These are phyloP conservation scores for Collariella sp. DNA, from an alignment of 495 filamentous ascomycete genomes.

Conservation along the genomic window DNA sequence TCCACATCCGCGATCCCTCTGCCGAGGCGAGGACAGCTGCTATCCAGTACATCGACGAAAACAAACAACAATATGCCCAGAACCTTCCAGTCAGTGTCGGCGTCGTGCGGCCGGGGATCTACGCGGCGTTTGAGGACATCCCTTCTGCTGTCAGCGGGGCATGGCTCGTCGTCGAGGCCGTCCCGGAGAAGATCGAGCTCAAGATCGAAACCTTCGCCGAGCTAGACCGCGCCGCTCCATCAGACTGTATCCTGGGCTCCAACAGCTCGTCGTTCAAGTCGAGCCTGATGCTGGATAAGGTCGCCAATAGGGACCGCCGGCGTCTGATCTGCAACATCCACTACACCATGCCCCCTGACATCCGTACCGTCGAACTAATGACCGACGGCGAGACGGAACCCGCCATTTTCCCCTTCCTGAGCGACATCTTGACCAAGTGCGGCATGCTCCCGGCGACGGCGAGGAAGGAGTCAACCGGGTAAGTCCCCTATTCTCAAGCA, in stretches of 20 bases:
- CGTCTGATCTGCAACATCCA: conserved; percentile 41
- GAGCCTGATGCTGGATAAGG: conserved; percentile 36
- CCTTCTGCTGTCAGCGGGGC: conserved; percentile 34
- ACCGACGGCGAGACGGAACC: conserved; percentile 41
- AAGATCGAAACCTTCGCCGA: conserved; percentile 45
- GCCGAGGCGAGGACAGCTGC: neutral
- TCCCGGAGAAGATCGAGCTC: conserved; percentile 45
- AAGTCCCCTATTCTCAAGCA: neutral
- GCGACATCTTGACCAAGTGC: conserved; percentile 26
- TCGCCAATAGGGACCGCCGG: conserved; percentile 27
- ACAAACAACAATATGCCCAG: conserved; percentile 12
- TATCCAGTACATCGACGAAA: conserved; percentile 17
- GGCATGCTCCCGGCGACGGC: conserved; percentile 35
- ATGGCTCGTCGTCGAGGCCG: conserved; percentile 47
- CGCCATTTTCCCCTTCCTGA: conserved; percentile 37
- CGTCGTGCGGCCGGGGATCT: conserved; percentile 1
- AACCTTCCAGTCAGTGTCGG: conserved; percentile 10
- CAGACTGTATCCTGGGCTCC: conserved; percentile 42
- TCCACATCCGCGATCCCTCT: conserved; percentile 11
- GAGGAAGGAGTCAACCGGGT: conserved; percentile 43
- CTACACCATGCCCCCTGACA: conserved; percentile 45
- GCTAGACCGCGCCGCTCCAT: conserved; percentile 32
- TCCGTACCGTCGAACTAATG: conserved; percentile 48
- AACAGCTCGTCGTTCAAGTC: conserved; percentile 45
- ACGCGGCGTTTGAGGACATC: conserved; percentile 28